Evolutionary conservation across 805 yeast genomes (phyloP).

Genomic region (Komagataella pseudopastoris): DNA sequence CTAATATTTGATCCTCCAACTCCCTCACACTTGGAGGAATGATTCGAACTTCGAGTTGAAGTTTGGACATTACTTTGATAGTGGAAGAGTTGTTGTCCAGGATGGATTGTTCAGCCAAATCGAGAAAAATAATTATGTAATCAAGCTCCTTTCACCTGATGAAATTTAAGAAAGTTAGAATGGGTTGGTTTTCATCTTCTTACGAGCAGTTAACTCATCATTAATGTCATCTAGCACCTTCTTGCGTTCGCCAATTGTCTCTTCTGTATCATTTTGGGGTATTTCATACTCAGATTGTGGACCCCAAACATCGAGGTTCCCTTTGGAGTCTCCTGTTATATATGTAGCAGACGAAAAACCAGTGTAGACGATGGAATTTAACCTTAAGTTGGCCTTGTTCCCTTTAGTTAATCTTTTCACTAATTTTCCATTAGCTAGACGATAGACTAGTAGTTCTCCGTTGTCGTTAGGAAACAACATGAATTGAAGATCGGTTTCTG

Average conservation of each 20-base stretch:
- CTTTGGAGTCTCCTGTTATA: conserved; percentile 54
- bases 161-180: neutral
- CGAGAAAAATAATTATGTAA: neutral
- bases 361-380: conserved; percentile 38
- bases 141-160: neutral
- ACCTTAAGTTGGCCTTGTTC: conserved; percentile 24
- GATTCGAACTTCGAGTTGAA: neutral
- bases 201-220: neutral
- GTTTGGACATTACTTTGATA: neutral
- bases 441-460: conserved; percentile 52
- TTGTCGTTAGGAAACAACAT: conserved; percentile 64
- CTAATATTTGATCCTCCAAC: neutral
- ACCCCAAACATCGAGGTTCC: conserved; percentile 49
- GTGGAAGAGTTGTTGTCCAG: neutral
- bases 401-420: conserved; percentile 38
- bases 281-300: conserved; percentile 11
- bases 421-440: conserved; percentile 49
- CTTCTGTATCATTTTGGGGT: neutral
- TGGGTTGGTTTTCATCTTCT: neutral
- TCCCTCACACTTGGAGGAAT: conserved; percentile 1
- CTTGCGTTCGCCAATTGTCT: neutral
- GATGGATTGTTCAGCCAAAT: neutral
- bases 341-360: conserved; percentile 31
- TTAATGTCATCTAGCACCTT: neutral
- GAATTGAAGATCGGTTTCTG: conserved; percentile 42